Conservation (phyloP, 2,329 filamentous ascomycete species). For the Mycocentrospora acerina region DNA sequence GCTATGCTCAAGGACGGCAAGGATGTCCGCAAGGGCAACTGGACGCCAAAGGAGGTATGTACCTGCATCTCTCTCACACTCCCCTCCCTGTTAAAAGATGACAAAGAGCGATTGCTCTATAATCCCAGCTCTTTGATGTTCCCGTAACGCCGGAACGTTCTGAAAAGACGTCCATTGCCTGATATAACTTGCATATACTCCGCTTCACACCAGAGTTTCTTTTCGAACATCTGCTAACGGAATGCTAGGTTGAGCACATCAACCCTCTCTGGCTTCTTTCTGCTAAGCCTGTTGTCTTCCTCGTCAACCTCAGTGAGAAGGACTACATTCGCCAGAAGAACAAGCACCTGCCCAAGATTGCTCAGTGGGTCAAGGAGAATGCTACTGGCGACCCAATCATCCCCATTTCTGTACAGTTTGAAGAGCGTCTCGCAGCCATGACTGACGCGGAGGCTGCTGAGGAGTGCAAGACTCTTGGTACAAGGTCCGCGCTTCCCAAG, state of each 20-base stretch:
- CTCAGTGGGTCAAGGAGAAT: conserved; percentile 93
- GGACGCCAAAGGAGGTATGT: conserved; percentile 93
- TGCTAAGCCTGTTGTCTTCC: conserved; percentile 94
- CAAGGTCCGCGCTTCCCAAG: conserved; percentile 89
- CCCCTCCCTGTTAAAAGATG: conserved; percentile 69
- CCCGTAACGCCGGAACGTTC: conserved; percentile 74
- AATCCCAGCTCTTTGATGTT: conserved; percentile 99
- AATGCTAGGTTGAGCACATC: conserved; percentile 83
- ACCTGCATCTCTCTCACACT: conserved; percentile 12
- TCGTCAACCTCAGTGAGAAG: conserved; percentile 95
- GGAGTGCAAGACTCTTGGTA: conserved; percentile 85
- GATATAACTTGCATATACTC: conserved; percentile 47
- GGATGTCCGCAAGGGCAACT: conserved; percentile 87
- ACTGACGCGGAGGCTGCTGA: conserved; percentile 74
- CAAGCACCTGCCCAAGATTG: conserved; percentile 93
- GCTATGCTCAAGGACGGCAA: conserved; percentile 83
- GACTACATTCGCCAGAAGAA: conserved; percentile 99
- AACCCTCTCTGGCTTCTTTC: conserved; percentile 94
- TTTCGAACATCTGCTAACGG: conserved; percentile 26
- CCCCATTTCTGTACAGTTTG: conserved; percentile 87
- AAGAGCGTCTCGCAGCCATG: conserved; percentile 85
- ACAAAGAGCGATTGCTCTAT: conserved; percentile 95
- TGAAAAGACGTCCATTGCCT: conserved; percentile 84
- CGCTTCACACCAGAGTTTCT: conserved; percentile 3
- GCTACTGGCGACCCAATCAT: conserved; percentile 86